Evolutionary conservation across 2,329 filamentous ascomycete species (phyloP).

Genomic region (Pezicula carpinea): DNA sequence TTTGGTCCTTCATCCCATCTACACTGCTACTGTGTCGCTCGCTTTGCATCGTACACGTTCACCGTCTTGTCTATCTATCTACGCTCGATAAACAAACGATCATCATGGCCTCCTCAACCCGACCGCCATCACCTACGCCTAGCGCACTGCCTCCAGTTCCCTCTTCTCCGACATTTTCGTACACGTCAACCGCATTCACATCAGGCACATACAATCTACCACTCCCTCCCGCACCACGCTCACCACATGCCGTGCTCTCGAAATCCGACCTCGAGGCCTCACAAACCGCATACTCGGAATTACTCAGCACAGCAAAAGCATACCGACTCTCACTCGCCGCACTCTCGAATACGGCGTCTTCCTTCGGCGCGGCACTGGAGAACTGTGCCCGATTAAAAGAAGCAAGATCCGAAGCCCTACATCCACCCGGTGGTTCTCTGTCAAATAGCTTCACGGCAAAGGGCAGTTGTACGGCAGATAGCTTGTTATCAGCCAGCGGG

Average conservation of each 20-base stretch:
- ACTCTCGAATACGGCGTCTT: slow-evolving; percentile 56
- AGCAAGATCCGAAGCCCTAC: slow-evolving; percentile 54
- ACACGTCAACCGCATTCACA: slow-evolving; percentile 58
- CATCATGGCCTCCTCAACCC: slow-evolving; percentile 14
- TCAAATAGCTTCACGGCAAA: slow-evolving; percentile 41
- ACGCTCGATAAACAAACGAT: slow-evolving; percentile 11
- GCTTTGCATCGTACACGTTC: neutral
- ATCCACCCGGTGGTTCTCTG: slow-evolving; percentile 25
- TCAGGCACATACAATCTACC: slow-evolving; percentile 55
- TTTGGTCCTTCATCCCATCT: neutral
- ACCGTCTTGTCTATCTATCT: neutral
- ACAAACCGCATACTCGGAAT: slow-evolving; percentile 57
- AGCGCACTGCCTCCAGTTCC: slow-evolving; percentile 58
- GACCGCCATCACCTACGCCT: slow-evolving; percentile 44
- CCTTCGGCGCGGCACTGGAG: slow-evolving; percentile 61
- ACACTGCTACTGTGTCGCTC: neutral
- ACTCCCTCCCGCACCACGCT: slow-evolving; percentile 53
- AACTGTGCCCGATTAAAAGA: slow-evolving; percentile 65
- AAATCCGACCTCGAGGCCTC: slow-evolving; percentile 60
- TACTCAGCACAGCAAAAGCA: slow-evolving; percentile 56
- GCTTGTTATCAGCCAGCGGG: slow-evolving; percentile 56
- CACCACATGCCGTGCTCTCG: slow-evolving; percentile 55
- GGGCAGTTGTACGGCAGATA: slow-evolving; percentile 57
- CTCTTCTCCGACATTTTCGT: slow-evolving; percentile 57
- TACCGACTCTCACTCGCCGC: slow-evolving; percentile 59